These are phyloP conservation scores for Starmera quercuum DNA, from an alignment of 805 yeast genomes.

Conservation along the genomic window DNA sequence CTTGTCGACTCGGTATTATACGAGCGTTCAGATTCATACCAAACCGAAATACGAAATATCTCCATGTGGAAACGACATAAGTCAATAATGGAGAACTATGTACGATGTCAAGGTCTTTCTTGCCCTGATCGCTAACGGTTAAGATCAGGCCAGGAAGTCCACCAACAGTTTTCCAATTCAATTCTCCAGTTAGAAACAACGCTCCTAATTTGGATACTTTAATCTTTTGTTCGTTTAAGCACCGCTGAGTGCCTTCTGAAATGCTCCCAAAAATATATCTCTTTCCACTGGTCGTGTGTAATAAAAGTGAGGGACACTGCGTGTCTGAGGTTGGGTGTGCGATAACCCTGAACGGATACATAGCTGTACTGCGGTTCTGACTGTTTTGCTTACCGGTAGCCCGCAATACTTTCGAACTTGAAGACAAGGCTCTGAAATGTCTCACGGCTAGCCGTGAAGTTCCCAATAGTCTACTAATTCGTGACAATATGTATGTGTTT, in stretches of 20 bases:
- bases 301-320: constrained; percentile 44
- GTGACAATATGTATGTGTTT: too few species aligned
- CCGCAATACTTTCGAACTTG: too few species aligned
- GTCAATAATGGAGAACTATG: constrained; percentile 41
- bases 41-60: constrained; percentile 77
- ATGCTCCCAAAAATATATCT: constrained; percentile 67
- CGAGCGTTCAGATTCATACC: constrained; percentile 45
- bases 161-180: constrained; percentile 74
- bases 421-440: too few species aligned
- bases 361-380: too few species aligned
- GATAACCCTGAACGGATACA: constrained; percentile 45
- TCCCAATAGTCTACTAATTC: too few species aligned
- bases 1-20: constrained; percentile 14
- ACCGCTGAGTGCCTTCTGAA: constrained; percentile 83
- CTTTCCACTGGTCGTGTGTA: constrained; percentile 29
- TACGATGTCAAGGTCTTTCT: constrained; percentile 44
- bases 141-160: constrained; percentile 88
- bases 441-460: too few species aligned
- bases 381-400: too few species aligned
- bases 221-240: constrained; percentile 52
- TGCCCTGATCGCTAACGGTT: constrained; percentile 75
- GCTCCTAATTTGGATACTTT: constrained; percentile 51
- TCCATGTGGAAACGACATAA: constrained; percentile 72
- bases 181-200: constrained; percentile 71
- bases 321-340: constrained; percentile 60